Evolutionary conservation across 805 yeast species (phyloP).

Genomic region (Zygosaccharomyces lentus): DNA sequence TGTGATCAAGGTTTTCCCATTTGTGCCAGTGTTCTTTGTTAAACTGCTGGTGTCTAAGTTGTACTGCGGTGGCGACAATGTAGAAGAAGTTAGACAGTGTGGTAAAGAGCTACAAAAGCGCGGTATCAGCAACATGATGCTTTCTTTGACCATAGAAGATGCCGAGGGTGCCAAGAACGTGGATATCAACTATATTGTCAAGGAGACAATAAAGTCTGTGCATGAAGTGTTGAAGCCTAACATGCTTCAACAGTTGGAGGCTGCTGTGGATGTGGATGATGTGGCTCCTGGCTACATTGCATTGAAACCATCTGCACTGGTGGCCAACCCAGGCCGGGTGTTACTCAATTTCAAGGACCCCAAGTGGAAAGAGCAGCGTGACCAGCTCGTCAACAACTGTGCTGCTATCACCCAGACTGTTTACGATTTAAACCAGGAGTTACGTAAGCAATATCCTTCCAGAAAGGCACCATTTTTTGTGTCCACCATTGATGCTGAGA

Average conservation of each 20-base stretch:
- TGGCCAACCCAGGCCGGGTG: slow-evolving; percentile 69
- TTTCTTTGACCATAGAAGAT: slow-evolving; percentile 90
- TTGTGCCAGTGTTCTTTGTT: slow-evolving; percentile 65
- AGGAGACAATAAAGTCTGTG: slow-evolving; percentile 63
- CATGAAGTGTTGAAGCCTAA: slow-evolving; percentile 66
- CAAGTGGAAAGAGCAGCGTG: slow-evolving; percentile 49
- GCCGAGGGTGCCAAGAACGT: slow-evolving; percentile 69
- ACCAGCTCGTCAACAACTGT: slow-evolving; percentile 61
- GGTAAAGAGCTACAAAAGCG: slow-evolving; percentile 63
- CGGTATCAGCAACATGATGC: slow-evolving; percentile 91
- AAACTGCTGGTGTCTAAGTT: slow-evolving; percentile 72
- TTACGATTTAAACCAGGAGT: slow-evolving; percentile 46
- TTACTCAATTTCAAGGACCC: slow-evolving; percentile 58
- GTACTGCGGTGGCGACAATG: slow-evolving; percentile 87
- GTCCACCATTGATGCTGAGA: slow-evolving; percentile 87
- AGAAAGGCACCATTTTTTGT: slow-evolving; percentile 70
- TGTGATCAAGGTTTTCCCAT: slow-evolving; percentile 65
- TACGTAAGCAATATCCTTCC: slow-evolving; percentile 51
- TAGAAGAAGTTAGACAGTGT: slow-evolving; percentile 63
- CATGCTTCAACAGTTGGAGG: slow-evolving; percentile 52
- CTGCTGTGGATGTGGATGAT: slow-evolving; percentile 48
- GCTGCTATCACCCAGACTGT: slow-evolving; percentile 55
- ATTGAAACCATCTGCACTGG: slow-evolving; percentile 87
- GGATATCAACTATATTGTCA: slow-evolving; percentile 55
- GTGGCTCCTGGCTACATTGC: slow-evolving; percentile 92